Percentiles rank a stretch among this genome's conserved stretches.
These are phyloP conservation scores for Pythium guiyangense DNA, from an alignment of 352 stramenopile species.

Conservation along the genomic window DNA sequence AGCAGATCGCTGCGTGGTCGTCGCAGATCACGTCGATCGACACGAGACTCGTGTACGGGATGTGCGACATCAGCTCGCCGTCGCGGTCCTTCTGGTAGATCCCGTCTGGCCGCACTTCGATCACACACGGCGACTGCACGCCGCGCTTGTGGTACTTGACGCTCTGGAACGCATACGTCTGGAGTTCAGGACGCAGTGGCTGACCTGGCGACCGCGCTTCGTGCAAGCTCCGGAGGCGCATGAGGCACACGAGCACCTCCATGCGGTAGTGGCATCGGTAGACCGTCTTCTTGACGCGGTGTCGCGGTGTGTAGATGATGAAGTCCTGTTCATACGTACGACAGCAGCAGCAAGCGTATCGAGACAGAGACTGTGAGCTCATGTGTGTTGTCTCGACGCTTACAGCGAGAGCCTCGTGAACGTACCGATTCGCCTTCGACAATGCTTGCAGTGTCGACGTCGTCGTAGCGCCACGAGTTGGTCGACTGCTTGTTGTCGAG, in stretches of 20 bases:
- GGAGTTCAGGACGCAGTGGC: constrained; percentile 33
- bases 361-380: neutral
- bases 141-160: constrained; percentile 57
- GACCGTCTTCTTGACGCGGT: constrained; percentile 78
- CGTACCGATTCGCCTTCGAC: constrained; percentile 64
- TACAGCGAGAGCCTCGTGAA: neutral
- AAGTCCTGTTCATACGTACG: constrained; percentile 35
- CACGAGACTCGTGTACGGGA: constrained; percentile 77
- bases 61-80: constrained; percentile 74
- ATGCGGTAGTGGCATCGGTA: constrained; percentile 80
- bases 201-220: constrained; percentile 29
- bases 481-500: constrained; percentile 65
- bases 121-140: constrained; percentile 56
- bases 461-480: constrained; percentile 79
- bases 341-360: neutral
- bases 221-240: constrained; percentile 66
- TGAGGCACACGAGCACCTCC: constrained; percentile 78
- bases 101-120: constrained; percentile 67
- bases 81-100: constrained; percentile 76
- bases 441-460: constrained; percentile 55
- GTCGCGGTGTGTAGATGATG: constrained; percentile 66
- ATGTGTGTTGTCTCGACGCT: neutral
- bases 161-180: constrained; percentile 47
- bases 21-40: constrained; percentile 83
- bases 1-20: constrained; percentile 55